These are phyloP conservation scores for Trichoderma pleuroti DNA, from an alignment of 2,329 filamentous ascomycete genomes.

Conservation along the genomic window DNA sequence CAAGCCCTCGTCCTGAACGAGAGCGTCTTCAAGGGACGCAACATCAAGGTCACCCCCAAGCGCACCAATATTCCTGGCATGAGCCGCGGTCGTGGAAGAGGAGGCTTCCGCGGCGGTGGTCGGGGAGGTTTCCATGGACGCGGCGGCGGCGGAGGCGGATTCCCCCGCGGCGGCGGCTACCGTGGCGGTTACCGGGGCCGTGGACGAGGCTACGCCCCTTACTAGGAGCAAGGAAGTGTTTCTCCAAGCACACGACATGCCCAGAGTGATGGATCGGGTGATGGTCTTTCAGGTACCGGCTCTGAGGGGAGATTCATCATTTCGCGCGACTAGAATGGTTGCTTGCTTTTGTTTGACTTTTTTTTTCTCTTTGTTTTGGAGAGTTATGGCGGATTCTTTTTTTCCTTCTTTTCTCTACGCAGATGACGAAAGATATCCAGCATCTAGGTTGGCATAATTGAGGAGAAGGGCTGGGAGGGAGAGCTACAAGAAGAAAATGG, in stretches of 20 bases:
- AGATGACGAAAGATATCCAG: constrained; percentile 15
- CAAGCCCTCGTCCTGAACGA: constrained; percentile 95
- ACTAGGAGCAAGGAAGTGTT: constrained; percentile 47
- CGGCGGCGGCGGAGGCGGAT: constrained; percentile 47
- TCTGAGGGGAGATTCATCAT: constrained; percentile 12
- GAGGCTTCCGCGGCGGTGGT: constrained; percentile 43
- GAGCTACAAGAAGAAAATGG: neutral
- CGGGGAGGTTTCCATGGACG: constrained; percentile 49
- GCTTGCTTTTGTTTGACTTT: neutral
- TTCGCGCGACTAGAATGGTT: constrained; percentile 4
- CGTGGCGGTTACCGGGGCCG: constrained; percentile 65
- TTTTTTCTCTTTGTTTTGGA: constrained; percentile 2
- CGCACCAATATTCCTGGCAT: constrained; percentile 95
- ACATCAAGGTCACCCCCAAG: constrained; percentile 93
- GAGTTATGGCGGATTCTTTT: constrained; percentile 8
- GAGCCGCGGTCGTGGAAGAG: constrained; percentile 71
- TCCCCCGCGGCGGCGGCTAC: constrained; percentile 55
- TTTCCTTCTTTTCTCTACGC: neutral
- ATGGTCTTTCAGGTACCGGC: neutral
- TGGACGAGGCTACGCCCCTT: constrained; percentile 61
- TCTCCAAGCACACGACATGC: constrained; percentile 23
- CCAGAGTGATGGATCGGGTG: constrained; percentile 22
- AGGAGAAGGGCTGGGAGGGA: constrained; percentile 6
- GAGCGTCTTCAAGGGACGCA: constrained; percentile 89
- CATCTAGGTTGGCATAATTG: constrained; percentile 17